phyloP scores from a whole-genome alignment of 1,139 yeast genomes.

The Pichia inconspicua region DNA sequence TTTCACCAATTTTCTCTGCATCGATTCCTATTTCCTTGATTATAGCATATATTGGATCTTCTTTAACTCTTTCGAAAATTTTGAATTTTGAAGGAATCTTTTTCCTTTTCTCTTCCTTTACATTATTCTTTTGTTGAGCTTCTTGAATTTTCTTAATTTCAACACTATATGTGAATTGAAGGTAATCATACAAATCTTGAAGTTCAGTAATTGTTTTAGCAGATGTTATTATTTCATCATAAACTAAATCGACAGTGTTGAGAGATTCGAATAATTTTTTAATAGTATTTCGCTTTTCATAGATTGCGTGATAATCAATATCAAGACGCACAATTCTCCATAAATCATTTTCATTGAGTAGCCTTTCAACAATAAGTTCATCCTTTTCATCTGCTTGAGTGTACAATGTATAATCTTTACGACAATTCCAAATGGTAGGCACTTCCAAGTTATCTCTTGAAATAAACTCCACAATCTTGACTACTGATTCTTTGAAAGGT shows the following conservation, averaged over 20 bases:
- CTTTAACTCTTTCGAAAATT: slow-evolving; percentile 66
- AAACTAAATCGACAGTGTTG: slow-evolving; percentile 50
- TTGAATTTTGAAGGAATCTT: slow-evolving; percentile 66
- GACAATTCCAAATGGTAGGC: slow-evolving; percentile 94
- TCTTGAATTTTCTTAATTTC: slow-evolving; percentile 42
- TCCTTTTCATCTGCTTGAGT: slow-evolving; percentile 42
- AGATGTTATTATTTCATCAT: slow-evolving; percentile 45
- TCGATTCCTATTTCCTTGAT: slow-evolving; percentile 71
- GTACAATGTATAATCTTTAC: slow-evolving; percentile 74
- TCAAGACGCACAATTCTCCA: slow-evolving; percentile 89
- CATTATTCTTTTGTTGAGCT: slow-evolving; percentile 6
- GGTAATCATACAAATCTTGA: slow-evolving; percentile 81
- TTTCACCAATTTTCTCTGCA: slow-evolving; percentile 77
- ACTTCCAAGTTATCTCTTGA: slow-evolving; percentile 79
- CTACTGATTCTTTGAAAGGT: slow-evolving; percentile 66
- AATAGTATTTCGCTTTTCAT: slow-evolving; percentile 65
- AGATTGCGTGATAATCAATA: slow-evolving; percentile 78
- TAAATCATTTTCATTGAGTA: slow-evolving; percentile 73
- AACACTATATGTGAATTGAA: slow-evolving; percentile 74
- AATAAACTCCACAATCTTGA: slow-evolving; percentile 67
- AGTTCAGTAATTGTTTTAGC: slow-evolving; percentile 67
- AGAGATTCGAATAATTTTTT: slow-evolving; percentile 51
- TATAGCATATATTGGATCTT: slow-evolving; percentile 58
- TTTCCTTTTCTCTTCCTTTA: slow-evolving; percentile 16
- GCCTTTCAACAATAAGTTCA: slow-evolving; percentile 41